Base-by-base conservation (phyloP, 1,284 basidiomycete species). In the Fomes fomentarius region DNA sequence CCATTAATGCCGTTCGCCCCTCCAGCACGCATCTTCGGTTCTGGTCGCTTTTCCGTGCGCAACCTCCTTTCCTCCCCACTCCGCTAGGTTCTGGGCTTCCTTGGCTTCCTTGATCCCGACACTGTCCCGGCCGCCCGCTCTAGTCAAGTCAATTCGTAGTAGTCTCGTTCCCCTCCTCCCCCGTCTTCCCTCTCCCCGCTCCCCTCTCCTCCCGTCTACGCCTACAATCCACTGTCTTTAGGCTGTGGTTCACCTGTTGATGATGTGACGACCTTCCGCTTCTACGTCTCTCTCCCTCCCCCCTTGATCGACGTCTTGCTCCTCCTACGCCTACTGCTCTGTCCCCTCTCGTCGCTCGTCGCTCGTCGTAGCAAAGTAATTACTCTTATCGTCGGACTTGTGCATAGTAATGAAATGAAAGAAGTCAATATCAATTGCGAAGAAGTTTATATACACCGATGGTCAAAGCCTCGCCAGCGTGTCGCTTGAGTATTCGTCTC, bases 361-460 rank as follows among this genome's bases (percentile, higher is more conserved):
- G n/a, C n/a, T n/a, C n/a, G n/a, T 40, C 38, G 21, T 24, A 40
- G 38, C 38, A 40, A 40, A 46, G 43, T 52, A 38, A 40, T 45
- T 22, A 34, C 28, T 5, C 28, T 34, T 47, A 38, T 41, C 42
- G 53, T 39, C 30, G 33, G 26, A 33, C 47, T 14, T 54, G 47
- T 54, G 53, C 46, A 54, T 54, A 54, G 53, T 54, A 54, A 54
- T 54, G 53, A 50, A 49, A 41, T 35, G 51, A 47, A 50, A 45
- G 47, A 52, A n/a, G n/a, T n/a, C n/a, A n/a, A n/a, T n/a, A n/a
- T n/a, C n/a, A n/a, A n/a, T n/a, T n/a, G 51, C 42, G 44, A 50
- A 50, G 47, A 54, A 50, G 46, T 28, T n/a, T 25, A 46, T 38
- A 21, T 43, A 12, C 24, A 12, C 24, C n/a, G 12, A n/a, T 38